phyloP scores from a whole-genome alignment of 257 asterid species.

The Echium plantagineum region DNA sequence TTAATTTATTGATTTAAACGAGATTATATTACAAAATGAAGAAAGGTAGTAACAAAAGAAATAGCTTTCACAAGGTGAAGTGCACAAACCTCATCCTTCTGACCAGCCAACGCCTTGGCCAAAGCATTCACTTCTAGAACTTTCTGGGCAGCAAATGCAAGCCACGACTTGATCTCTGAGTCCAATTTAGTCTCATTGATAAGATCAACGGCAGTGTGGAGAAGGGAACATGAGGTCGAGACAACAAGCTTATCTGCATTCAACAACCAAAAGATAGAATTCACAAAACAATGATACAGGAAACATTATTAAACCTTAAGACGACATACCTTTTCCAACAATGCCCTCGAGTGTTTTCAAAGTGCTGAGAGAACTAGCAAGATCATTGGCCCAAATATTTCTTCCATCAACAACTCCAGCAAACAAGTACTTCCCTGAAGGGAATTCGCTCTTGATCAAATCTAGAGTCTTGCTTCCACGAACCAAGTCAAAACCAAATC shows the following conservation, averaged over 20 bases:
- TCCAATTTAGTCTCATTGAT: slow-evolving; percentile 81
- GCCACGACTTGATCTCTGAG: slow-evolving; percentile 84
- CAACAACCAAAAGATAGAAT: not conserved
- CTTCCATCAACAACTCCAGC: slow-evolving; percentile 99
- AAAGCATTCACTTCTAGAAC: slow-evolving; percentile 88
- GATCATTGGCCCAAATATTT: slow-evolving; percentile 98
- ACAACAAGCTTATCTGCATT: slow-evolving; percentile 83
- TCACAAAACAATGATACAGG: slow-evolving; percentile 3
- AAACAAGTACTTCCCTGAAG: slow-evolving; percentile 80
- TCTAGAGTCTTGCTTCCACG: slow-evolving; percentile 80
- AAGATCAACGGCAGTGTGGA: slow-evolving; percentile 97
- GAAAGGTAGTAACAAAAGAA: not conserved
- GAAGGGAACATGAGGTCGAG: slow-evolving; percentile 84
- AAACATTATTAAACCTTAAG: slow-evolving; percentile 1
- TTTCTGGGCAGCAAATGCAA: slow-evolving; percentile 98
- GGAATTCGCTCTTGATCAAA: slow-evolving; percentile 71
- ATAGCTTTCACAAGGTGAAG: not conserved
- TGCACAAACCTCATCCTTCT: slow-evolving; percentile 62
- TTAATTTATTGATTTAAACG: not conserved
- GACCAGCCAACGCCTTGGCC: slow-evolving; percentile 84
- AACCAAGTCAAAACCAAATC: slow-evolving; percentile 77
- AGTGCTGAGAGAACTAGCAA: slow-evolving; percentile 49
- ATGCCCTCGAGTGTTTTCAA: slow-evolving; percentile 63
- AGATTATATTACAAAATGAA: too few relatives aligned
- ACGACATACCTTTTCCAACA: slow-evolving; percentile 75